A percentile compares a stretch with the other conserved stretches of the same genome.
These are phyloP conservation scores for Tolypocladium album DNA, from an alignment of 2,329 filamentous ascomycete species.

Conservation along the genomic window DNA sequence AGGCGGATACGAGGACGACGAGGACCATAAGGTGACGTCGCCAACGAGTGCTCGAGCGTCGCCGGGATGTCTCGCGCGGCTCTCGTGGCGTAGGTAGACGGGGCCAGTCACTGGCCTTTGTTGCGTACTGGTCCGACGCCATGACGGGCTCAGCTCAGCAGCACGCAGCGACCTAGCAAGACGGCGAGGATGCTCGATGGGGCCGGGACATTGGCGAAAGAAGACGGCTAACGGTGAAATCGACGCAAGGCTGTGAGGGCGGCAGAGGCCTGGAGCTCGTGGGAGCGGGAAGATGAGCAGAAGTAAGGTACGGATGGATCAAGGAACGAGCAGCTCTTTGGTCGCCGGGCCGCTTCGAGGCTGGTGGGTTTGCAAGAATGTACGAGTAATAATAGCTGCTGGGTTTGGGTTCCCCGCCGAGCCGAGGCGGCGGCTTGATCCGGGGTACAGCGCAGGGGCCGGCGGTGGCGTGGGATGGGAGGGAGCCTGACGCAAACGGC, in stretches of 20 bases:
- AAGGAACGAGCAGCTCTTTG: background rate
- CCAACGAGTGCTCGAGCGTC: constrained; percentile 1
- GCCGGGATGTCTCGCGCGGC: background rate
- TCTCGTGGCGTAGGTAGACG: background rate
- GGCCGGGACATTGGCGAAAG: background rate
- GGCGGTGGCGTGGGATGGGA: background rate
- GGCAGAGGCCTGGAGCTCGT: background rate
- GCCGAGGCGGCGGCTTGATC: background rate
- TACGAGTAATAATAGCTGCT: too few relatives aligned
- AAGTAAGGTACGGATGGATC: background rate
- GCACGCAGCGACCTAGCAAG: background rate
- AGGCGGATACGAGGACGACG: constrained; percentile 5
- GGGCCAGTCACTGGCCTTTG: constrained; percentile 1
- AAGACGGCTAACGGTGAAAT: background rate
- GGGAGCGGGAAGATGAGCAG: background rate
- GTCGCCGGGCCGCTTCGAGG: background rate
- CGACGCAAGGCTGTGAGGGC: background rate
- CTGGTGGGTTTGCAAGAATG: background rate
- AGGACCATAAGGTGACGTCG: constrained; percentile 4
- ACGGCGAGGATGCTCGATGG: background rate
- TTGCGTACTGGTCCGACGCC: background rate
- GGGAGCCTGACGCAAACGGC: background rate
- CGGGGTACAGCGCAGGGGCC: background rate
- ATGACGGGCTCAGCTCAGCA: constrained; percentile 1
- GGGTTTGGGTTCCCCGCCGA: background rate